phyloP scores from a whole-genome alignment of 1,139 yeast species.

The Saccharomyces hybrid region DNA sequence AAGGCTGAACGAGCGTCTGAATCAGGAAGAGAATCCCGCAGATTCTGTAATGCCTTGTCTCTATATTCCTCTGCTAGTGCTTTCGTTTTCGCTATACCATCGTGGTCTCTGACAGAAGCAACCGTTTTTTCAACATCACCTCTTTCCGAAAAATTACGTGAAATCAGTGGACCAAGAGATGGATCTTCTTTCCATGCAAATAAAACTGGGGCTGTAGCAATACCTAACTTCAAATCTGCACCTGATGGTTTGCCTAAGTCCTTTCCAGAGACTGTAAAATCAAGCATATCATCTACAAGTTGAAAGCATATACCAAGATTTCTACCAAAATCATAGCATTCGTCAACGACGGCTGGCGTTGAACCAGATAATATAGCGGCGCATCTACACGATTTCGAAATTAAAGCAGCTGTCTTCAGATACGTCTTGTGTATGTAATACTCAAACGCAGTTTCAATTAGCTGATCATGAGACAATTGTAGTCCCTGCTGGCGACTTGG shows the following conservation, averaged over 20 bases:
- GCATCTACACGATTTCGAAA: conserved; percentile 89
- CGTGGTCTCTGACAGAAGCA: conserved; percentile 56
- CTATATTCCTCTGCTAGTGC: conserved; percentile 73
- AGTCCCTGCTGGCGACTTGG: conserved; percentile 28
- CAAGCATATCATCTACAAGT: conserved; percentile 92
- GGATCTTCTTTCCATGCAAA: conserved; percentile 91
- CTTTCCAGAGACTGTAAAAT: conserved; percentile 76
- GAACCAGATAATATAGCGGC: conserved; percentile 92
- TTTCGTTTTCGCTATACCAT: conserved; percentile 73
- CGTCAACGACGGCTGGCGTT: conserved; percentile 61
- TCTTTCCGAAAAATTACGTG: conserved; percentile 67
- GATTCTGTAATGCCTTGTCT: conserved; percentile 60
- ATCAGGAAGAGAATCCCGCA: conserved; percentile 64
- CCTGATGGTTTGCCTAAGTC: conserved; percentile 92
- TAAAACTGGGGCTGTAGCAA: conserved; percentile 94
- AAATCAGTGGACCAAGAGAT: conserved; percentile 72
- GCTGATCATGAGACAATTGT: conserved; percentile 53
- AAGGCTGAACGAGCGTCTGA: conserved; percentile 86
- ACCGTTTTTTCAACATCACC: conserved; percentile 84
- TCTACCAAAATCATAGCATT: conserved; percentile 85
- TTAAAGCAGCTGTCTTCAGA: conserved; percentile 86
- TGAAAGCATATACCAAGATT: conserved; percentile 94
- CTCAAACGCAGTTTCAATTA: conserved; percentile 82
- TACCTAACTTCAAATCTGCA: conserved; percentile 86
- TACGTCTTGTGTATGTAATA: conserved; percentile 93